Percentiles rank a stretch among this genome's conserved stretches.
phyloP scores from a whole-genome alignment of 2,329 filamentous ascomycete genomes.

The Xylaria sp. region DNA sequence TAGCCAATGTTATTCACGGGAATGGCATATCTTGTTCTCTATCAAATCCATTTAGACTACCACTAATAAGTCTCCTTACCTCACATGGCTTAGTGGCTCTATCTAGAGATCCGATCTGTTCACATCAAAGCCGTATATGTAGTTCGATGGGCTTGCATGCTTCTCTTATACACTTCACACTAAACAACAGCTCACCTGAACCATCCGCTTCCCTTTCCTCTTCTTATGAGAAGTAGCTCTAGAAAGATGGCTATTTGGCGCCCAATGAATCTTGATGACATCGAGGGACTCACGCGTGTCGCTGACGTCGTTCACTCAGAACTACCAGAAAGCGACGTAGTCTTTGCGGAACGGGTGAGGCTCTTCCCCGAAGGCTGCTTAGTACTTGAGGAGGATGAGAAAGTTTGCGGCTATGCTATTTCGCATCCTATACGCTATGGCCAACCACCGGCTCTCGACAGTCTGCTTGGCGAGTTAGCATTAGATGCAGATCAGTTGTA shows the following conservation, averaged over 20 bases:
- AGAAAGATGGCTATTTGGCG: slow-evolving; percentile 43
- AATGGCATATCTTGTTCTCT: no score
- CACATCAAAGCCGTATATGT: neutral
- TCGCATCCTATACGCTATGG: slow-evolving; percentile 51
- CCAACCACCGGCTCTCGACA: slow-evolving; percentile 46
- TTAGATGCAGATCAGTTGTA: slow-evolving; percentile 52
- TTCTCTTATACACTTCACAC: neutral
- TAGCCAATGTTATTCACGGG: no score
- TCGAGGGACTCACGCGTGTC: slow-evolving; percentile 45
- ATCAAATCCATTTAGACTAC: no score
- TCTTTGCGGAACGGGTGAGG: slow-evolving; percentile 50
- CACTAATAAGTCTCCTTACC: neutral
- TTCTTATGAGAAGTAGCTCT: neutral
- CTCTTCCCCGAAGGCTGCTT: slow-evolving; percentile 53
- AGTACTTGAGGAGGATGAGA: slow-evolving; percentile 42
- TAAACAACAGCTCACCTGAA: neutral
- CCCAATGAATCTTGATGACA: slow-evolving; percentile 42
- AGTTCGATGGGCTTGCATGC: neutral
- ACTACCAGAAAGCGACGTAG: slow-evolving; percentile 43
- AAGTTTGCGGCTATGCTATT: slow-evolving; percentile 47
- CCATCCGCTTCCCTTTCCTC: neutral
- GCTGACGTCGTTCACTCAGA: neutral
- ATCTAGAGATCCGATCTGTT: neutral
- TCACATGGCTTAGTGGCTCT: neutral
- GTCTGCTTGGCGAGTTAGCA: slow-evolving; percentile 46